These are phyloP conservation scores for Phaffia rhodozyma DNA, from an alignment of 1,284 basidiomycete species.

Conservation along the genomic window DNA sequence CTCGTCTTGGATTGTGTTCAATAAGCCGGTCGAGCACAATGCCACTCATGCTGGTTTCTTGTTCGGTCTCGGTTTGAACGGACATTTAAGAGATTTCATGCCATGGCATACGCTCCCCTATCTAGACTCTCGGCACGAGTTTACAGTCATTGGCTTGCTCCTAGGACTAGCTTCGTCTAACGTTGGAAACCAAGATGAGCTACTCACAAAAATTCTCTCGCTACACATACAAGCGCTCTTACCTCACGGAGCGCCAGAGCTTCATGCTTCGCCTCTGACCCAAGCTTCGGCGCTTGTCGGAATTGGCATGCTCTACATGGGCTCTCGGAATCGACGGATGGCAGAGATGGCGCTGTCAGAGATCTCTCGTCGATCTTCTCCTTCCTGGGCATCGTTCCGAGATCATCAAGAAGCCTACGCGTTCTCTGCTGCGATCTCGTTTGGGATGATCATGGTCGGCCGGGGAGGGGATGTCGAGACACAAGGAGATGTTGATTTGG, in stretches of 20 bases:
- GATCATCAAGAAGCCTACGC: slow-evolving; percentile 87
- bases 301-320: slow-evolving; percentile 80
- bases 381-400: slow-evolving; percentile 64
- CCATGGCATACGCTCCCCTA: slow-evolving; percentile 76
- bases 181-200: slow-evolving; percentile 71
- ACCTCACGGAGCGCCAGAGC: slow-evolving; percentile 70
- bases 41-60: slow-evolving; percentile 91
- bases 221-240: slow-evolving; percentile 87
- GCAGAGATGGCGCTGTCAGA: slow-evolving; percentile 81
- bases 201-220: slow-evolving; percentile 79
- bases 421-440: slow-evolving; percentile 72
- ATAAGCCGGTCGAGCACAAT: slow-evolving; percentile 71
- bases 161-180: slow-evolving; percentile 85
- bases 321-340: slow-evolving; percentile 75
- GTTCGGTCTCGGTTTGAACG: slow-evolving; percentile 80
- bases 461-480: slow-evolving; percentile 49
- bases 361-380: slow-evolving; percentile 63
- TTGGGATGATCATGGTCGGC: slow-evolving; percentile 92
- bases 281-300: slow-evolving; percentile 82
- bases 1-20: slow-evolving; percentile 87
- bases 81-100: slow-evolving; percentile 74
- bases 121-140: slow-evolving; percentile 85
- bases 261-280: slow-evolving; percentile 78
- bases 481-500: slow-evolving; percentile 53
- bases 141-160: slow-evolving; percentile 84